Conservation (phyloP, 169 alveolate species). For the Eimeria falciformis region DNA sequence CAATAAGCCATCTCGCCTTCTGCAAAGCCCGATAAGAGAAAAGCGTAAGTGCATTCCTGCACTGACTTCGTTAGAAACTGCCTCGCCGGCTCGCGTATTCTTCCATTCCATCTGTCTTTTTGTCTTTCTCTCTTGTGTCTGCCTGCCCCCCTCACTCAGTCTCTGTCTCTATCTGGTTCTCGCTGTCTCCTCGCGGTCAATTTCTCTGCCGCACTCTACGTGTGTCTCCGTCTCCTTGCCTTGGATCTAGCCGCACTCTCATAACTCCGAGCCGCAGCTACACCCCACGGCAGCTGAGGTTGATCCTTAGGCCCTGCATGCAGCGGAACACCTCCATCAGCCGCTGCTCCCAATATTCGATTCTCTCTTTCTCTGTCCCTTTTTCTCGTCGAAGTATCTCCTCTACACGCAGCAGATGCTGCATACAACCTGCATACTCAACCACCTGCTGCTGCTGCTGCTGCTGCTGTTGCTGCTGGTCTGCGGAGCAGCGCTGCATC, state of each 20-base stretch:
- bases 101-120: no score
- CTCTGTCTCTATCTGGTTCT: not conserved
- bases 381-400: not conserved
- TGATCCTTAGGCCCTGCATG: not conserved
- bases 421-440: not conserved
- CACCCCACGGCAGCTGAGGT: constrained; percentile 11
- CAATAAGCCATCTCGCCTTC: no score
- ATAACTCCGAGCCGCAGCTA: not conserved
- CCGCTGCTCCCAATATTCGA: not conserved
- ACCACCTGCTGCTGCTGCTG: not conserved
- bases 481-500: not conserved
- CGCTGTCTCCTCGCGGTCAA: not conserved
- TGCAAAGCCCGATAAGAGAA: no score
- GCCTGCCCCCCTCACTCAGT: no score
- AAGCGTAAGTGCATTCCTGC: no score
- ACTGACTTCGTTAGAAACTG: no score
- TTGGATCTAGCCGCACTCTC: no score
- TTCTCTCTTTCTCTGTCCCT: not conserved
- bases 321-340: not conserved
- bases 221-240: not conserved
- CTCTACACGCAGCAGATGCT: not conserved
- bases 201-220: not conserved
- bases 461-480: not conserved
- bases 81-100: not conserved
- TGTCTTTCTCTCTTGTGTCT: not conserved